Percentiles rank a stretch among this genome's conserved stretches.
These are phyloP conservation scores for Ceratocystis lukuohia DNA, from an alignment of 2,329 filamentous ascomycete genomes.

Conservation along the genomic window DNA sequence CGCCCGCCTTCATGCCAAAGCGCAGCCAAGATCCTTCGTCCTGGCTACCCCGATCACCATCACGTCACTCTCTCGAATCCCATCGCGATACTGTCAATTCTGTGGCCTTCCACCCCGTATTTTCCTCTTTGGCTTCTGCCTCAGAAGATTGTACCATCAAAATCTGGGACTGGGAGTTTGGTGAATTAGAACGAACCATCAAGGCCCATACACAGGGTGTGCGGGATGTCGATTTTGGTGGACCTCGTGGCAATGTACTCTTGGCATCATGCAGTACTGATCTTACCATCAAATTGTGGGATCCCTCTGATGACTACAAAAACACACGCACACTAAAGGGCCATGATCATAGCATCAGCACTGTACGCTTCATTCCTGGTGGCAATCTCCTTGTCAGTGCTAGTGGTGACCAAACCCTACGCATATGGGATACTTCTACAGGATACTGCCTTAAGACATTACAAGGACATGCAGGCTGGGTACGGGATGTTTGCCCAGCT, in stretches of 20 bases:
- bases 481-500: slow-evolving; percentile 75
- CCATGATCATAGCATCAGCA: slow-evolving; percentile 84
- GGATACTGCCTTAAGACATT: slow-evolving; percentile 90
- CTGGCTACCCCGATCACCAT: slow-evolving; percentile 76
- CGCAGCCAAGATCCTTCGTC: slow-evolving; percentile 70
- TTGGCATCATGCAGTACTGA: slow-evolving; percentile 66
- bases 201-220: slow-evolving; percentile 88
- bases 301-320: slow-evolving; percentile 83
- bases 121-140: slow-evolving; percentile 77
- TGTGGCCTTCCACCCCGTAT: slow-evolving; percentile 83
- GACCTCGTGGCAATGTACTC: slow-evolving; percentile 63
- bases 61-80: slow-evolving; percentile 69
- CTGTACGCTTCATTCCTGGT: slow-evolving; percentile 76
- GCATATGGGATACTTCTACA: slow-evolving; percentile 86
- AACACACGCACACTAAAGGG: slow-evolving; percentile 84
- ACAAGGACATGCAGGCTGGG: slow-evolving; percentile 74
- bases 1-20: slow-evolving; percentile 59
- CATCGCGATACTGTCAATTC: slow-evolving; percentile 73
- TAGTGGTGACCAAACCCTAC: slow-evolving; percentile 69
- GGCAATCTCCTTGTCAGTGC: slow-evolving; percentile 79
- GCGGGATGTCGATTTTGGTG: slow-evolving; percentile 79
- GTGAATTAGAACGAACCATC: slow-evolving; percentile 76
- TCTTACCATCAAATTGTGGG: slow-evolving; percentile 89
- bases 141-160: slow-evolving; percentile 92
- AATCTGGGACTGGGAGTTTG: slow-evolving; percentile 93